A percentile compares a stretch with the other conserved stretches of the same genome.
These are phyloP conservation scores for Botryotinia narcissicola DNA, from an alignment of 2,329 filamentous ascomycete species.

Conservation along the genomic window DNA sequence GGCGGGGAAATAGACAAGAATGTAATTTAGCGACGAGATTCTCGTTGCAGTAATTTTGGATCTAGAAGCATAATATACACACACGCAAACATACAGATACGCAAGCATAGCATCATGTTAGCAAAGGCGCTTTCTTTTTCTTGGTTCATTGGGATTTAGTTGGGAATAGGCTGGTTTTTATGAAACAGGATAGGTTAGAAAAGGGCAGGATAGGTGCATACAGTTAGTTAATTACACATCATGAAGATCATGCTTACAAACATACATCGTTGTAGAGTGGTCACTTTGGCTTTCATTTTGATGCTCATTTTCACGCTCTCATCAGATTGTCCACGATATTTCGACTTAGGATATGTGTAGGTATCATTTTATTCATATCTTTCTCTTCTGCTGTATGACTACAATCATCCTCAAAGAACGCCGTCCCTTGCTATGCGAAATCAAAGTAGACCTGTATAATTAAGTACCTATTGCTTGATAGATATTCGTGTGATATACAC, in stretches of 20 bases:
- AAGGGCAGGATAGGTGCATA: background rate
- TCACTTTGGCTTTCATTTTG: background rate
- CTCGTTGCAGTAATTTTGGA: background rate
- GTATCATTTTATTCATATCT: background rate
- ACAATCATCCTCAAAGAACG: background rate
- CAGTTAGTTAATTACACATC: background rate
- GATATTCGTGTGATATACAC: background rate
- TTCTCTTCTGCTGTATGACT: background rate
- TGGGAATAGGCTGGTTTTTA: background rate
- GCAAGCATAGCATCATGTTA: background rate
- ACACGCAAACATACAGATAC: background rate
- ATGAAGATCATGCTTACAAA: background rate
- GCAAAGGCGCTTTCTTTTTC: background rate
- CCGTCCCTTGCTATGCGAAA: background rate
- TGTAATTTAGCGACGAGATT: background rate
- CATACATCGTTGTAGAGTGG: background rate
- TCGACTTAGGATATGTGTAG: background rate
- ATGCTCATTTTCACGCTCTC: background rate
- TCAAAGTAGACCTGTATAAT: background rate
- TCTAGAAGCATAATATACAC: background rate
- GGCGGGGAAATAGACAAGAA: background rate
- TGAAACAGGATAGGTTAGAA: background rate
- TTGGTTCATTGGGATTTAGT: background rate
- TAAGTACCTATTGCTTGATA: background rate
- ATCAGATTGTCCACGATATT: background rate